A percentile compares a stretch with the other conserved stretches of the same genome.
These are phyloP conservation scores for Leptosphaerulina australis DNA, from an alignment of 2,329 filamentous ascomycete genomes.

Conservation along the genomic window DNA sequence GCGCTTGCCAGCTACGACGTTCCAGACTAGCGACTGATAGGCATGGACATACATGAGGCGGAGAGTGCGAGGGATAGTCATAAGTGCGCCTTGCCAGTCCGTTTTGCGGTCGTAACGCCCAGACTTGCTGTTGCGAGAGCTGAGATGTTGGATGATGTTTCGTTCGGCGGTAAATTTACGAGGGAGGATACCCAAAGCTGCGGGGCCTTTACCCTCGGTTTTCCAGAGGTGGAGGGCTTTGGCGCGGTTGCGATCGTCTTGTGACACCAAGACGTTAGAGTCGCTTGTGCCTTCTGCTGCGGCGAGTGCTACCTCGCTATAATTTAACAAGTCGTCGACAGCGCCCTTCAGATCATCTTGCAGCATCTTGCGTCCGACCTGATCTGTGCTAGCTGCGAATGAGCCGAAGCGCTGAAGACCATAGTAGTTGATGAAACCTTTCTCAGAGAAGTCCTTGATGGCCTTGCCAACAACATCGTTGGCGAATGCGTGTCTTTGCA, in stretches of 20 bases:
- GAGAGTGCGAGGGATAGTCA: constrained; percentile 79
- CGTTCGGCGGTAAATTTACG: constrained; percentile 81
- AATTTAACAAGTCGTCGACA: constrained; percentile 76
- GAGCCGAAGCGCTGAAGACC: constrained; percentile 97
- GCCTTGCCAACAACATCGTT: constrained; percentile 61
- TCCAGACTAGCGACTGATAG: constrained; percentile 96
- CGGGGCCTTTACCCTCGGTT: constrained; percentile 62
- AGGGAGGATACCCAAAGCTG: constrained; percentile 73
- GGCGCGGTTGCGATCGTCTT: constrained; percentile 80
- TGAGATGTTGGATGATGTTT: constrained; percentile 78
- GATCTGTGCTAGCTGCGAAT: constrained; percentile 82
- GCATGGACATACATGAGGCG: constrained; percentile 96
- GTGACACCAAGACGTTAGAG: constrained; percentile 59
- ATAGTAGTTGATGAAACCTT: constrained; percentile 97
- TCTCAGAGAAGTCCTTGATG: constrained; percentile 69
- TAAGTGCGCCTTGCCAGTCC: constrained; percentile 82
- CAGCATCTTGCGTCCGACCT: constrained; percentile 82
- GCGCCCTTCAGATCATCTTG: constrained; percentile 81
- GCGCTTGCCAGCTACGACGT: constrained; percentile 78
- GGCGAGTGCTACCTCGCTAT: constrained; percentile 67
- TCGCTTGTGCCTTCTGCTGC: constrained; percentile 54
- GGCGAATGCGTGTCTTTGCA: constrained; percentile 54
- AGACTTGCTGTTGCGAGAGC: constrained; percentile 50
- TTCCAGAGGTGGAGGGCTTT: constrained; percentile 78
- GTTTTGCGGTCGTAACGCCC: constrained; percentile 58